These are phyloP conservation scores for Hylodesmum podocarpum DNA, from an alignment of 306 rosid genomes.

Conservation along the genomic window DNA sequence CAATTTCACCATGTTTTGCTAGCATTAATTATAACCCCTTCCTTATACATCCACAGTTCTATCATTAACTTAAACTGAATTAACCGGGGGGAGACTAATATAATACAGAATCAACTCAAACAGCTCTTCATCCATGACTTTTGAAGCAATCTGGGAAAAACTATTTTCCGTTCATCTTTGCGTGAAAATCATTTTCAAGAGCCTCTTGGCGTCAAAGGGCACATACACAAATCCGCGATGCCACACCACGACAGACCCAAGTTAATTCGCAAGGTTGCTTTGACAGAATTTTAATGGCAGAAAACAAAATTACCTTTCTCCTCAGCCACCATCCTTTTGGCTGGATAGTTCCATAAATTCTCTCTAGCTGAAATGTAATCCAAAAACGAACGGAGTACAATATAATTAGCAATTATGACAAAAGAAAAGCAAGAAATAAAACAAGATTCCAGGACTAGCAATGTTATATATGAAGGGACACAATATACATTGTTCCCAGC, in stretches of 20 bases:
- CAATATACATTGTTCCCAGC: too few relatives aligned
- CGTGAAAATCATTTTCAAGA: not conserved
- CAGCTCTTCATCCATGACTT: too few relatives aligned
- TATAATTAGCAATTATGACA: not conserved
- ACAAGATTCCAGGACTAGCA: not conserved
- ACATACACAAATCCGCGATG: not conserved
- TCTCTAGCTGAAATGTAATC: conserved; percentile 40
- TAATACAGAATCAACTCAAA: too few relatives aligned
- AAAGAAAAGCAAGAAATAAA: not conserved
- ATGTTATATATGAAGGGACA: too few relatives aligned
- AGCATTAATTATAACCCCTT: too few relatives aligned
- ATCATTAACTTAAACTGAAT: too few relatives aligned
- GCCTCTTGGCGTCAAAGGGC: not conserved
- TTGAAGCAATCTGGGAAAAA: not conserved
- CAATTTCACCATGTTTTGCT: too few relatives aligned
- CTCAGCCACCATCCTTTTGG: conserved; percentile 41
- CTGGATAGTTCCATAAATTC: conserved; percentile 44
- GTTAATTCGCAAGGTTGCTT: not conserved
- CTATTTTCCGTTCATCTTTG: not conserved
- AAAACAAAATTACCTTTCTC: conserved; percentile 48
- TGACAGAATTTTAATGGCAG: conserved; percentile 25
- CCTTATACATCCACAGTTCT: too few relatives aligned
- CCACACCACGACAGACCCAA: not conserved
- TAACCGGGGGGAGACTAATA: too few relatives aligned
- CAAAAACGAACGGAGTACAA: not conserved